These are phyloP conservation scores for Musa acuminata DNA, from an alignment of 176 grass and related monocot genomes.

Conservation along the genomic window DNA sequence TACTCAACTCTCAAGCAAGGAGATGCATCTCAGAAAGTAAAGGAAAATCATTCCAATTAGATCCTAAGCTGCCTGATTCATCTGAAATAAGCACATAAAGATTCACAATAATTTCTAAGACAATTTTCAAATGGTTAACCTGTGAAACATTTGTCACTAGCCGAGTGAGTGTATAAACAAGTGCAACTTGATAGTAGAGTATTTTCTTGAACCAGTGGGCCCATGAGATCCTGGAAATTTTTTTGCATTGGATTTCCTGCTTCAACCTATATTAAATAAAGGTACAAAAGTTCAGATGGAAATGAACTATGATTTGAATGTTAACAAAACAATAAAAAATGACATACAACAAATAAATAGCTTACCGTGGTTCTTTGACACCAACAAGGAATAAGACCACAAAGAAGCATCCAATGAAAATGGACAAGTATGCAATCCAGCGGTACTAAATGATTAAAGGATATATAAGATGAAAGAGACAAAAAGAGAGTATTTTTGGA, in stretches of 20 bases:
- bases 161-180: slow-evolving; percentile 85
- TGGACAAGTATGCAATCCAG: slow-evolving; percentile 92
- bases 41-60: not conserved
- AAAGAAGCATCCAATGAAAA: slow-evolving; percentile 81
- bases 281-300: not conserved
- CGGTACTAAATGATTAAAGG: slow-evolving; percentile 55
- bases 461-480: slow-evolving; percentile 14
- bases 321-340: too few relatives aligned
- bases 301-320: too few relatives aligned
- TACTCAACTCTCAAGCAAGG: too few relatives aligned
- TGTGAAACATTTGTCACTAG: slow-evolving; percentile 96
- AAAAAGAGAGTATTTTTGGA: slow-evolving; percentile 15
- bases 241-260: slow-evolving; percentile 35
- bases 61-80: not conserved
- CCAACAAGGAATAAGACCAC: slow-evolving; percentile 69
- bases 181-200: slow-evolving; percentile 94
- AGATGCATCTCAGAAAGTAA: too few relatives aligned
- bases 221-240: slow-evolving; percentile 73
- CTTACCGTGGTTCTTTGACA: slow-evolving; percentile 86
- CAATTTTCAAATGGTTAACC: slow-evolving; percentile 22
- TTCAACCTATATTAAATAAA: slow-evolving; percentile 45
- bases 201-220: slow-evolving; percentile 94
- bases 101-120: not conserved
- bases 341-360: slow-evolving; percentile 8
- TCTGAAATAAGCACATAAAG: not conserved